Base-by-base conservation (phyloP, 495 filamentous ascomycete genomes). In the Penicillium tannophilum region DNA sequence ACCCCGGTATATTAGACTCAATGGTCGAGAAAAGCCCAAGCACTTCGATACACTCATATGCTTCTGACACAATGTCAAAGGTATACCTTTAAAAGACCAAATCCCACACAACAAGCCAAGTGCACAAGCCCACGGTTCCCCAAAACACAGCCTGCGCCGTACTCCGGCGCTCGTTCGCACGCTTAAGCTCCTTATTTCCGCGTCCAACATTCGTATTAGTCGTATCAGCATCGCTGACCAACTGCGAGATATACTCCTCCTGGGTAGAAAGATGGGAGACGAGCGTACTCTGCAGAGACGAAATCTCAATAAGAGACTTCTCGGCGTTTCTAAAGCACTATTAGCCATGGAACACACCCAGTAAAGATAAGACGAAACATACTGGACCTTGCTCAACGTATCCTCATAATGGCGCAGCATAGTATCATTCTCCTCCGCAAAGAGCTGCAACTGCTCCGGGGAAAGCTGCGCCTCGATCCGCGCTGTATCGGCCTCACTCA, bases 341-440 rank as follows among this genome's bases (percentile, higher is more conserved):
- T 48, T 26, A 35, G 26, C 23, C 19, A 11, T 11, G 3, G n/a
- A 43, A 28, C 17, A 20, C 28, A 23, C 20, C 20, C 20, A 24
- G 36, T 16, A 60, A 24, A 48, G 55, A 53, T 42, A 58, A 52
- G n/a, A 53, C 41, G 31, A 42, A 57, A 82, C 88, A 58, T 80
- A 94, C 91, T 88, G 90, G 58, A 98, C 91, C 82, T 97, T 93
- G 67, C 93, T 88, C 68, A 97, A 77, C 0, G 89, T 91, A 72
- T 89, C 90, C 71, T 97, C 90, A 71, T 93, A 96, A 72, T 96
- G 90, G 72, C 86, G 88, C 52, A 98, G 74, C 89, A 98, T 91
- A 54, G 89, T 83, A 67, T 91, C 87, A 70, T 99, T 98, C 72
- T 97, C 93, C 72, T 90, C 84, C 41, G 91, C 93, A 74, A 99